Percentiles rank a stretch among this genome's conserved stretches.
Evolutionary conservation across 257 asterid species (phyloP).

Genomic region (Lavandula angustifolia): DNA sequence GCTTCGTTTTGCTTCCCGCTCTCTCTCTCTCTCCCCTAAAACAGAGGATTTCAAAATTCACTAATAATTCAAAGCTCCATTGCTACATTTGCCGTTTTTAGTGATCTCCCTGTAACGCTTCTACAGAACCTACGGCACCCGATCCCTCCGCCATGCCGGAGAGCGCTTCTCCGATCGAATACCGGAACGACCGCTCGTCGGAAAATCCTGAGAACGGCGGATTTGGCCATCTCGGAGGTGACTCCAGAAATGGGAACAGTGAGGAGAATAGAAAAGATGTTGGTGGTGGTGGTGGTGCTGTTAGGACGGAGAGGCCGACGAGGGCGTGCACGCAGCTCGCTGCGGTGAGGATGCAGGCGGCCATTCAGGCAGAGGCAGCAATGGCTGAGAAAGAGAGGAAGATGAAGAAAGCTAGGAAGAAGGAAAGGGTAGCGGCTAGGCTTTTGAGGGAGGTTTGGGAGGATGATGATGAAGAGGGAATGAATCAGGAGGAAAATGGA

Average conservation of each 20-base stretch:
- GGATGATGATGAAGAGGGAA: constrained; percentile 40
- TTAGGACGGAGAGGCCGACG: constrained; percentile 84
- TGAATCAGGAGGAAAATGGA: constrained; percentile 42
- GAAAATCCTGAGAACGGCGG: constrained; percentile 25
- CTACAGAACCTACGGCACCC: constrained; percentile 37
- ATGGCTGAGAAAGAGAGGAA: constrained; percentile 59
- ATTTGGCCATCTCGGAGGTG: constrained; percentile 28
- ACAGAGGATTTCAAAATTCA: constrained; percentile 23
- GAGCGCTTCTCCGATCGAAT: constrained; percentile 69
- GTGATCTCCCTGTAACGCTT: constrained; percentile 43
- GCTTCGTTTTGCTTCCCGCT: too few species aligned
- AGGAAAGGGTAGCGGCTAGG: constrained; percentile 53
- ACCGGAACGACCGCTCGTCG: constrained; percentile 37
- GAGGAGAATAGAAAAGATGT: constrained; percentile 36
- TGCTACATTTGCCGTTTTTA: constrained; percentile 26
- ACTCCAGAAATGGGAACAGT: constrained; percentile 28
- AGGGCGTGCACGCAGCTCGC: constrained; percentile 98
- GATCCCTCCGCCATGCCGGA: constrained; percentile 50
- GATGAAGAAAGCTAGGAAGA: constrained; percentile 56
- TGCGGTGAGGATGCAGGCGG: constrained; percentile 79
- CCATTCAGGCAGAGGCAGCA: constrained; percentile 77
- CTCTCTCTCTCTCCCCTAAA: constrained; percentile 25
- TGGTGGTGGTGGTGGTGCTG: constrained; percentile 41
- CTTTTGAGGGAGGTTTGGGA: constrained; percentile 63
- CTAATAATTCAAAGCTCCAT: constrained; percentile 31